Evolutionary conservation across 768 basidiomycete genomes (phyloP), one percentile per base, ranked within the genome.

Genomic region (Tubosaeta sp.): DNA sequence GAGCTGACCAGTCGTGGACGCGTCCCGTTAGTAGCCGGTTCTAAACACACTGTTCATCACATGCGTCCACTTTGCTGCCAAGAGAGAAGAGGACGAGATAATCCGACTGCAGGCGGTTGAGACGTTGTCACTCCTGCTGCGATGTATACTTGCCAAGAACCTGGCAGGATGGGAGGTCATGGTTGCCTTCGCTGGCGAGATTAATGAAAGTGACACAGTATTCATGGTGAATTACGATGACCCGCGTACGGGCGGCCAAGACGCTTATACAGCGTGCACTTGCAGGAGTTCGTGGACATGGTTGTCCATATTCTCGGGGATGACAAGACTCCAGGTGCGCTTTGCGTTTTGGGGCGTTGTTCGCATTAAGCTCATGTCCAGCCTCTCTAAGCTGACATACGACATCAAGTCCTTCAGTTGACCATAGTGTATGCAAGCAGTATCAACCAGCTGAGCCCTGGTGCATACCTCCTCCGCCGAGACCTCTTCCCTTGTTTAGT

Each of bases 131-230:
- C 65, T 82, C 13, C 31, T 81, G 4, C 60, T 78, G 19, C 74
- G 77, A 10, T 71, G 71, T 48, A 62, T 84, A 16, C 69, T 87
- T 48, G 71, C 70, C 34, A 86, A 86, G 67, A 77, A 79, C 49
- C 64, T 81, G 1, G 75, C 80, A 4, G 86, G 86, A 29, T 86
- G 82, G 83, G 86, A 88, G 60, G 75, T 82, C 7, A 88, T 88
- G 85, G 80, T 86, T 37, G 64, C 85, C 22, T 76, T 86, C 41
- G 83, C 83, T 2, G 82, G 83, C 13, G 79, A 78, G 39, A 81
- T 84, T 5, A 71, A 66, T 11, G 71, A 77, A 48, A 84, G 83
- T 48, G 85, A 87, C 61, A 57, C 53, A 16, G 71, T 81, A 11
- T 86, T 88, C 65, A 79, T 75, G 69, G 84, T 74, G 45, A 47